Evolutionary conservation across 805 yeast species (phyloP).

Genomic region (Metschnikowia matae): DNA sequence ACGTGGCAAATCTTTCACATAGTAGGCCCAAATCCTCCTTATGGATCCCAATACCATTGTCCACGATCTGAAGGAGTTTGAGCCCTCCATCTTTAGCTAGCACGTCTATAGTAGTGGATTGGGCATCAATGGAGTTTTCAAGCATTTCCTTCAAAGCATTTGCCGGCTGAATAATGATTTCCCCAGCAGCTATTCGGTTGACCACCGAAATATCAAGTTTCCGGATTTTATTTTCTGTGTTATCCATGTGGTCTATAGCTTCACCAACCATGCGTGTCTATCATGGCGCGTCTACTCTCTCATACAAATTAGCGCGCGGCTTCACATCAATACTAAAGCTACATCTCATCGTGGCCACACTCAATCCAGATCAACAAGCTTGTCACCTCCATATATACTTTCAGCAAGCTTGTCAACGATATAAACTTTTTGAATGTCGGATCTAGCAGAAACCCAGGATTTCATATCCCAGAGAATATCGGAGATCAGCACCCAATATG

Average conservation of each 20-base stretch:
- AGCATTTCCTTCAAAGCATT: conserved; percentile 91
- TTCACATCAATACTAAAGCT: not conserved
- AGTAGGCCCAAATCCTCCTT: conserved; percentile 69
- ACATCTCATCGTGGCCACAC: not conserved
- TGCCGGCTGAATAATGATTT: conserved; percentile 88
- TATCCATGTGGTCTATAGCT: not conserved
- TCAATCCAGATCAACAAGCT: not conserved
- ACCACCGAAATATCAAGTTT: conserved; percentile 68
- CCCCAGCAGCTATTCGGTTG: conserved; percentile 95
- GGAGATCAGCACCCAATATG: conserved; percentile 10
- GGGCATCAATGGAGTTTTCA: conserved; percentile 91
- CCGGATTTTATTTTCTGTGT: conserved; percentile 8
- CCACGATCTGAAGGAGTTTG: conserved; percentile 79
- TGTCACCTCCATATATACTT: not conserved
- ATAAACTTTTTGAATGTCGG: not conserved
- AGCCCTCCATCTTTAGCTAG: conserved; percentile 89
- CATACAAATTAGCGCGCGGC: conserved; percentile 1
- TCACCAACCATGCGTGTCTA: not conserved
- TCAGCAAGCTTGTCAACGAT: not conserved
- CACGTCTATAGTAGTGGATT: conserved; percentile 68
- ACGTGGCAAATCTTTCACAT: conserved; percentile 92
- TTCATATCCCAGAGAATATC: conserved; percentile 11
- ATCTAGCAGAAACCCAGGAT: conserved; percentile 1
- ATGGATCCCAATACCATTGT: conserved; percentile 81
- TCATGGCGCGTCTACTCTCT: not conserved